Percentiles rank a stretch among this genome's conserved stretches.
These are phyloP conservation scores for Venturia carpophila DNA, from an alignment of 2,329 filamentous ascomycete species.

Conservation along the genomic window DNA sequence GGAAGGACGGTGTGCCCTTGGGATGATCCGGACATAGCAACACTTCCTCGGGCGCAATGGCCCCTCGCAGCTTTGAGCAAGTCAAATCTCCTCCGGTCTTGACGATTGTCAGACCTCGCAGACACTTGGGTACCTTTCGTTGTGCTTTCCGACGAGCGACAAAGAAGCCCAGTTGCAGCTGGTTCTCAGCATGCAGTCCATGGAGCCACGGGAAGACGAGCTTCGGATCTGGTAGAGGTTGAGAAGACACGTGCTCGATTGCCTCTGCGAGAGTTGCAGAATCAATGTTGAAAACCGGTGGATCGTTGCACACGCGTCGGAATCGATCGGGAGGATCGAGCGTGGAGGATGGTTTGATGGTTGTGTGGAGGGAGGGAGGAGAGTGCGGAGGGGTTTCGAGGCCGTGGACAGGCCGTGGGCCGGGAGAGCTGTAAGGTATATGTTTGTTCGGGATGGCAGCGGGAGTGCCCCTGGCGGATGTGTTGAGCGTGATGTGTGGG, in stretches of 20 bases:
- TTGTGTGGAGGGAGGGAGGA: slow-evolving; percentile 21
- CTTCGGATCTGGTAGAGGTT: slow-evolving; percentile 76
- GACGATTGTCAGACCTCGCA: slow-evolving; percentile 75
- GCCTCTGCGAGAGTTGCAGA: slow-evolving; percentile 62
- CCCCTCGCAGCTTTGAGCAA: slow-evolving; percentile 72
- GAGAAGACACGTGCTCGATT: slow-evolving; percentile 65
- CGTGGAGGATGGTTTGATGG: slow-evolving; percentile 39
- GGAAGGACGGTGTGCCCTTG: slow-evolving; percentile 48
- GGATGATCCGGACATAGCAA: slow-evolving; percentile 38
- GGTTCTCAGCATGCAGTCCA: slow-evolving; percentile 81
- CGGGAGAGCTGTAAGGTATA: slow-evolving; percentile 79
- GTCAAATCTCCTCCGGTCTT: slow-evolving; percentile 79
- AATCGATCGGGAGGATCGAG: slow-evolving; percentile 66
- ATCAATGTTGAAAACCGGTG: slow-evolving; percentile 63
- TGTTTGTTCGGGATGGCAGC: slow-evolving; percentile 77
- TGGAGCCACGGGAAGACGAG: slow-evolving; percentile 94
- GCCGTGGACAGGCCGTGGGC: slow-evolving; percentile 50
- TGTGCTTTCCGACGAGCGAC: slow-evolving; percentile 64
- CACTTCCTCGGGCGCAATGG: slow-evolving; percentile 74
- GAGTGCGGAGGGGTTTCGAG: slow-evolving; percentile 36
- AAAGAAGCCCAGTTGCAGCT: slow-evolving; percentile 86
- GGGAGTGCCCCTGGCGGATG: slow-evolving; percentile 47
- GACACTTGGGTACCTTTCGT: slow-evolving; percentile 63
- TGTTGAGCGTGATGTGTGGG: slow-evolving; percentile 48
- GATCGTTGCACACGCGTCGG: slow-evolving; percentile 47